Evolutionary conservation across 1,284 basidiomycete genomes (phyloP).

Genomic region (Cryptococcus wingfieldii): DNA sequence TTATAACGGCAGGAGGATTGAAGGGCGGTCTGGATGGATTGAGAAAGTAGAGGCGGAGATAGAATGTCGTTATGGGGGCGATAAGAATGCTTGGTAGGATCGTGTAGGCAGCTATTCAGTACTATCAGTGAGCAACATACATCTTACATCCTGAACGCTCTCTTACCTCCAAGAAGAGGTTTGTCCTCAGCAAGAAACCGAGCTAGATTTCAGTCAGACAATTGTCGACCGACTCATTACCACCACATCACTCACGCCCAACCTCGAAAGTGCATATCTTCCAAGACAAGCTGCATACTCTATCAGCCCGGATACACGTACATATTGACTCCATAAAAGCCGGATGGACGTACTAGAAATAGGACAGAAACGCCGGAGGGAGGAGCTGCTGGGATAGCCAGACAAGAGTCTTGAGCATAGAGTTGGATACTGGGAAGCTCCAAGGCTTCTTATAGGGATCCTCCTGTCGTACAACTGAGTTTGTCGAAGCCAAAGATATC

Average conservation of each 20-base stretch:
- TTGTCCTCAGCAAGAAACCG: conserved; percentile 1
- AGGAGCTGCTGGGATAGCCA: conserved; percentile 31
- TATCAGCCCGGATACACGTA: background rate
- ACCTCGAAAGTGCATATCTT: conserved; percentile 20
- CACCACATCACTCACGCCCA: conserved; percentile 17
- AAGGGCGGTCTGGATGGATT: conserved; percentile 24
- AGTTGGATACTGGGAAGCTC: too few relatives aligned
- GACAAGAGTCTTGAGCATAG: background rate
- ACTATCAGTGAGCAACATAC: background rate
- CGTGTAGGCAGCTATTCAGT: conserved; percentile 17
- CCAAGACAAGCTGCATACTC: conserved; percentile 22
- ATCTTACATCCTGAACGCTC: background rate
- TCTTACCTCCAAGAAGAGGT: conserved; percentile 8
- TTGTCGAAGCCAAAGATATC: too few relatives aligned
- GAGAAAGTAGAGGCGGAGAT: conserved; percentile 41
- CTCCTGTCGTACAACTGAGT: too few relatives aligned
- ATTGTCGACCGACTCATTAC: background rate
- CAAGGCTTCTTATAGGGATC: too few relatives aligned
- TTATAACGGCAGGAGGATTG: conserved; percentile 19
- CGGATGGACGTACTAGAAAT: conserved; percentile 28
- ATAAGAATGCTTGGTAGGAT: conserved; percentile 18
- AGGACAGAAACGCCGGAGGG: conserved; percentile 36
- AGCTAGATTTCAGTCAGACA: background rate
- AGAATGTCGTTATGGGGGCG: conserved; percentile 17
- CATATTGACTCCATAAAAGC: background rate